phyloP scores from a whole-genome alignment of 1,139 yeast genomes.

The Geotrichum restrictum region DNA sequence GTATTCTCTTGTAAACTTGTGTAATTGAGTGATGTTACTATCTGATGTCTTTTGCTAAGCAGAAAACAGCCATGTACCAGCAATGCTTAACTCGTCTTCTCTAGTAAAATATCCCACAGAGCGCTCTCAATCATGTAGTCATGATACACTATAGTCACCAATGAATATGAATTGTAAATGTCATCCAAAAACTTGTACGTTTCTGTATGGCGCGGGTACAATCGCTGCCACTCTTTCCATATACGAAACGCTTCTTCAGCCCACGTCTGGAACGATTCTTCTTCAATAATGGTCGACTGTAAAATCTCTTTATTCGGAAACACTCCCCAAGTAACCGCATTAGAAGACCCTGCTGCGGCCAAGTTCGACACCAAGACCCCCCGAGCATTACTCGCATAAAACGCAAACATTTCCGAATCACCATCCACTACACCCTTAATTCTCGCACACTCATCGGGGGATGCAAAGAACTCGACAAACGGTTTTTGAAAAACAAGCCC shows the following conservation, averaged over 20 bases:
- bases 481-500: conserved; percentile 93
- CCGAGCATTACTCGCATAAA: conserved; percentile 61
- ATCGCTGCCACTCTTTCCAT: conserved; percentile 87
- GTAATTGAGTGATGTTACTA: too few relatives aligned
- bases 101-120: too few relatives aligned
- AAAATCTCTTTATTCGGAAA: conserved; percentile 82
- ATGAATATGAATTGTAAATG: conserved; percentile 59
- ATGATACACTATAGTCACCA: conserved; percentile 83
- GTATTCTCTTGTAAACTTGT: too few relatives aligned
- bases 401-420: conserved; percentile 54
- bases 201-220: conserved; percentile 57
- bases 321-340: conserved; percentile 95
- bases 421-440: conserved; percentile 42
- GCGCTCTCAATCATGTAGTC: too few relatives aligned
- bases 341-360: conserved; percentile 47
- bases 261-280: conserved; percentile 88
- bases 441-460: conserved; percentile 63
- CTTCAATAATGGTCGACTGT: conserved; percentile 84
- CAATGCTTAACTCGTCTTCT: too few relatives aligned
- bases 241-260: conserved; percentile 87
- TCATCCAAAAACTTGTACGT: conserved; percentile 64
- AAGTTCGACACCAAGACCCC: conserved; percentile 62
- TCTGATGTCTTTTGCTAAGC: too few relatives aligned
- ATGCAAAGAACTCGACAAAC: conserved; percentile 82
- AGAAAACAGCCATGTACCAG: too few relatives aligned